Evolutionary conservation across 2,329 filamentous ascomycete genomes (phyloP).

Genomic region (Penicillium sp.): DNA sequence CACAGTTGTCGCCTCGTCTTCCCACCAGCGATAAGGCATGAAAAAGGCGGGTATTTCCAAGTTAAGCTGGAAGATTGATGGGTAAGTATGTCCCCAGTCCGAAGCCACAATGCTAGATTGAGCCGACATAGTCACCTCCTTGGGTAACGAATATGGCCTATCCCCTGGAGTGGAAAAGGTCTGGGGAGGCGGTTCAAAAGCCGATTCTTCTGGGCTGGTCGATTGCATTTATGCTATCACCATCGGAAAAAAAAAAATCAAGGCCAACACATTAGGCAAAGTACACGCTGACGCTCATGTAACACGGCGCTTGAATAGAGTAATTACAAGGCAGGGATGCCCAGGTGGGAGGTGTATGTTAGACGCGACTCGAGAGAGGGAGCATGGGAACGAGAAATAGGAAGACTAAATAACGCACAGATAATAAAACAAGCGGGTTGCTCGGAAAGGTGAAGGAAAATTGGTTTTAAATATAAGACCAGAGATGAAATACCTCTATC

Average conservation of each 20-base stretch:
- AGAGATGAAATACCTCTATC: conserved; percentile 8
- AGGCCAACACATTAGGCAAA: conserved; percentile 14
- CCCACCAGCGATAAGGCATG: conserved; percentile 40
- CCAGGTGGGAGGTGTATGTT: not conserved
- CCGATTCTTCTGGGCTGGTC: conserved; percentile 8
- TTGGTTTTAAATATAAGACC: conserved; percentile 11
- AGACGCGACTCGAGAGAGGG: not conserved
- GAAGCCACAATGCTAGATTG: not conserved
- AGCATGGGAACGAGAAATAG: not conserved
- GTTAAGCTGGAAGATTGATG: conserved; percentile 29
- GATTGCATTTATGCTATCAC: conserved; percentile 21
- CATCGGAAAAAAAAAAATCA: not conserved
- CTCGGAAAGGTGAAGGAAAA: conserved; percentile 13
- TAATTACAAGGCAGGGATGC: conserved; percentile 6
- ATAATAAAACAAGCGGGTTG: conserved; percentile 4
- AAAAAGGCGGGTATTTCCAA: conserved; percentile 35
- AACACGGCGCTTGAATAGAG: conserved; percentile 12
- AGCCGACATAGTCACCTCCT: conserved; percentile 8
- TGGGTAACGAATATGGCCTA: not conserved
- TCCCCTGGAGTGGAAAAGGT: not conserved
- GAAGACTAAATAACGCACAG: not conserved
- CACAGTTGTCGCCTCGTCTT: conserved; percentile 38
- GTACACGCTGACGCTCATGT: conserved; percentile 10
- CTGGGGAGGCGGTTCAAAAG: conserved; percentile 8
- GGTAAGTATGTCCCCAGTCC: conserved; percentile 25